Conservation (phyloP, 2,329 filamentous ascomycete genomes). For the Cladophialophora psammophila region DNA sequence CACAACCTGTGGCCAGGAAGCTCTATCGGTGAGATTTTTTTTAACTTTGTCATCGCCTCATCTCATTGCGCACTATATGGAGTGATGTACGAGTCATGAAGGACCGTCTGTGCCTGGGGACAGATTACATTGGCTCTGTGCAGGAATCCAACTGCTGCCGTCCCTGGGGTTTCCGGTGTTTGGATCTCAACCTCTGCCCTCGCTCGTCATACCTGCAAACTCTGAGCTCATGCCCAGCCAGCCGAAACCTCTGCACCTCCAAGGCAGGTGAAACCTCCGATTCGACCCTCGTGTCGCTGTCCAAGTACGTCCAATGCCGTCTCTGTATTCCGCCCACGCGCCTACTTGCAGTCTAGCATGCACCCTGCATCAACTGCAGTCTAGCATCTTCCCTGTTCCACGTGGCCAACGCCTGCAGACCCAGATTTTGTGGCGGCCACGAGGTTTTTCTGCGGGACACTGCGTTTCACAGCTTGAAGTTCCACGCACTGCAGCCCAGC, state of each 20-base stretch:
- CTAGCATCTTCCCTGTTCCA: slow-evolving; percentile 13
- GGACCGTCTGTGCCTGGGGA: background rate
- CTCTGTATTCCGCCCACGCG: background rate
- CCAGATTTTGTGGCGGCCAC: slow-evolving; percentile 22
- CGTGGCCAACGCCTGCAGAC: slow-evolving; percentile 10
- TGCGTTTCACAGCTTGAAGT: slow-evolving; percentile 1
- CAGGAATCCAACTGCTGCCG: background rate
- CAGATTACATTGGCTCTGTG: background rate
- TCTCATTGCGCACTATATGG: background rate
- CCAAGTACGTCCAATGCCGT: background rate
- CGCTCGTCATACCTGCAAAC: background rate
- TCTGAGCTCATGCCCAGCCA: background rate
- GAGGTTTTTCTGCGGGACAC: slow-evolving; percentile 13
- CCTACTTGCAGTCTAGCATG: background rate
- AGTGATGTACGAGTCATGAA: background rate
- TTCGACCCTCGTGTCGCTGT: background rate
- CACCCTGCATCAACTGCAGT: background rate
- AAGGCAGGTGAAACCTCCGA: background rate
- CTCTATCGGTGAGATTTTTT: background rate
- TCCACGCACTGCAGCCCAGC: slow-evolving; percentile 2
- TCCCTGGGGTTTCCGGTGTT: background rate
- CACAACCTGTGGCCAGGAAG: background rate
- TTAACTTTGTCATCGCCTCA: background rate
- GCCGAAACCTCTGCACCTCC: background rate
- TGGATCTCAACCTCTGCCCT: slow-evolving; percentile 1